Evolutionary conservation across 176 grass and related monocot species (phyloP), one percentile per base, ranked within the genome.

Genomic region (Bolboschoenus planiculmis): DNA sequence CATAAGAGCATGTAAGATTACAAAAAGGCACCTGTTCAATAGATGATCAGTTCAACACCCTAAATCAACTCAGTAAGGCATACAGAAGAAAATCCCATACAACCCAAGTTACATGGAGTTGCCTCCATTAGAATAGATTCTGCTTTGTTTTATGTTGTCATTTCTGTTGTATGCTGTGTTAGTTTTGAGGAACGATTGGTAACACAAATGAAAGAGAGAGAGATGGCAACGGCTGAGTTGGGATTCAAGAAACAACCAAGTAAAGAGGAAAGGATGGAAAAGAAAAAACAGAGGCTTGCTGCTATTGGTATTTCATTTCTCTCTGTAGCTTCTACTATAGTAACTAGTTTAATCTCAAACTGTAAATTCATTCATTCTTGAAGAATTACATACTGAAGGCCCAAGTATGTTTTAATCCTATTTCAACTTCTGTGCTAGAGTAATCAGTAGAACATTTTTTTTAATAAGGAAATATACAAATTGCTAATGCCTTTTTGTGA

Each of bases 231-330:
- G 2, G 57, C 87, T 37, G 87, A 98, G 85, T 76, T 90, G 43
- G 96, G 96, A 85, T 95, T 98, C 78, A 98, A 98, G 67, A 91
- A 93, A 61, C 96, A 91, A 86, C 67, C 88, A 80, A 83, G n/a
- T 50, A 95, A 86, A 85, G 92, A 95, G 62, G 96, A 93, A 59
- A 98, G 84, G 81, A 63, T 95, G 57, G 92, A 93, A 91, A 98
- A 98, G 84, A 98, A 93, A 89, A 95, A 95, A 65, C 92, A 98
- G 86, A 86, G 96, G 72, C 90, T 98, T 71, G 96, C 96, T 48
- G 92, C 96, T 84, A 98, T 98, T 56, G 96, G 96, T 98, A 91
- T 82, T 77, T 30, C 10, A 83, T 81, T 79, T 48, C 35, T 78
- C 37, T 42, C 67, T 83, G n/a, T 15, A 40, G n/a, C 40, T 81